Percentiles rank a stretch among this genome's conserved stretches.
Conservation (phyloP, 176 grass and related monocot genomes). For the Eleusine indica region DNA sequence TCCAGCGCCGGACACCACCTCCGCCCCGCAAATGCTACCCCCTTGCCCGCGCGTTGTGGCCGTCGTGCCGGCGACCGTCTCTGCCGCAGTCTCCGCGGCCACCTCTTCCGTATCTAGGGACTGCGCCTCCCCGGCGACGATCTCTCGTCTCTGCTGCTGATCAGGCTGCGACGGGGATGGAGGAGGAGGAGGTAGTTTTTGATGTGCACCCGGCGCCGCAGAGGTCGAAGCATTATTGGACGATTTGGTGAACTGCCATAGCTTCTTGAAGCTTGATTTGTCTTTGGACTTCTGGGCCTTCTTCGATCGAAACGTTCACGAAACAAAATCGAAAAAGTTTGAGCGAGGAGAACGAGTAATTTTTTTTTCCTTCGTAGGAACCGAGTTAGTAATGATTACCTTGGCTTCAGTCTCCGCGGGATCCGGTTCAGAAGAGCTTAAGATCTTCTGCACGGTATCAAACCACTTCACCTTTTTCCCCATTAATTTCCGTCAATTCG, state of each 20-base stretch:
- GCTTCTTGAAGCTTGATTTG: conserved; percentile 63
- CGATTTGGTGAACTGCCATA: conserved; percentile 63
- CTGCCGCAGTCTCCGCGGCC: background rate
- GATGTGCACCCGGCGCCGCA: background rate
- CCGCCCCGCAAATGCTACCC: background rate
- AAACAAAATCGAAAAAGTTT: background rate
- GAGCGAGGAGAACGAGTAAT: background rate
- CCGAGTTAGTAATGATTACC: conserved; percentile 15
- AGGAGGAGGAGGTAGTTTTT: background rate
- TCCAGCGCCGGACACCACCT: background rate
- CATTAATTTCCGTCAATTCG: conserved; percentile 10
- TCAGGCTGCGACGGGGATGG: conserved; percentile 5
- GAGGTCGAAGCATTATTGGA: conserved; percentile 28
- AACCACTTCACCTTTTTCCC: conserved; percentile 67
- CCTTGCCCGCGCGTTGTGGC: background rate
- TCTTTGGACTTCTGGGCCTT: conserved; percentile 37
- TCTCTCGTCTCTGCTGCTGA: conserved; percentile 1
- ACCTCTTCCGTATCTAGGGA: background rate
- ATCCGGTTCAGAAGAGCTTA: conserved; percentile 49
- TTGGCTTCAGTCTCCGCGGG: conserved; percentile 46
- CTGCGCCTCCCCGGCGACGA: background rate
- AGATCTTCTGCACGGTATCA: conserved; percentile 57
- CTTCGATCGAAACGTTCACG: background rate
- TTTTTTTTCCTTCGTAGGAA: background rate
- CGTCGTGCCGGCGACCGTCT: background rate